phyloP scores from a whole-genome alignment of 108 stramenopile genomes.

The Nitzschia inconspicua region DNA sequence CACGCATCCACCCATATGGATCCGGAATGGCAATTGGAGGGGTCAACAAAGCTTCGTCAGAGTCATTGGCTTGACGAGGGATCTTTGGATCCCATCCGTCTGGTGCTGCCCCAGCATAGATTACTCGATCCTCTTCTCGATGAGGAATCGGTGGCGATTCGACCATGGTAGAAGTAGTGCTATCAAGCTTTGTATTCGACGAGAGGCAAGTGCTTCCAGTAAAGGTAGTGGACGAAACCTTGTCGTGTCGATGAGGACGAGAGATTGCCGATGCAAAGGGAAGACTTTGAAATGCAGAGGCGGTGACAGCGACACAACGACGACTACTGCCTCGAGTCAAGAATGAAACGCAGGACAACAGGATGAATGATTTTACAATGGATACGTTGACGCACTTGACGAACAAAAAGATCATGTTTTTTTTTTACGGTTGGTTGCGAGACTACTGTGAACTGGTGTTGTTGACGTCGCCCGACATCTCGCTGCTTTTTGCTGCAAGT shows the following conservation, averaged over 20 bases:
- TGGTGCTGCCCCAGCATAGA: conserved; percentile 40
- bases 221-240: not conserved
- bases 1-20: conserved; percentile 85
- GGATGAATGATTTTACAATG: not conserved
- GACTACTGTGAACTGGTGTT: too few species aligned
- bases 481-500: too few species aligned
- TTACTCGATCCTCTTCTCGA: conserved; percentile 56
- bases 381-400: too few species aligned
- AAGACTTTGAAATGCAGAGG: not conserved
- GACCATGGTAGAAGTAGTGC: conserved; percentile 4
- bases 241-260: not conserved
- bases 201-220: not conserved
- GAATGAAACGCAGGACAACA: not conserved
- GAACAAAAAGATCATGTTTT: too few species aligned
- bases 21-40: conserved; percentile 55
- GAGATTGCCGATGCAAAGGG: not conserved
- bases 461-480: too few species aligned
- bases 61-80: conserved; percentile 47
- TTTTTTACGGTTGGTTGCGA: too few species aligned
- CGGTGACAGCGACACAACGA: not conserved
- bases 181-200: not conserved
- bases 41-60: conserved; percentile 45
- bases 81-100: conserved; percentile 24
- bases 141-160: conserved; percentile 40
- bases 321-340: not conserved